Evolutionary conservation across 176 grass and related monocot species (phyloP).

Genomic region (Otatea glauca): DNA sequence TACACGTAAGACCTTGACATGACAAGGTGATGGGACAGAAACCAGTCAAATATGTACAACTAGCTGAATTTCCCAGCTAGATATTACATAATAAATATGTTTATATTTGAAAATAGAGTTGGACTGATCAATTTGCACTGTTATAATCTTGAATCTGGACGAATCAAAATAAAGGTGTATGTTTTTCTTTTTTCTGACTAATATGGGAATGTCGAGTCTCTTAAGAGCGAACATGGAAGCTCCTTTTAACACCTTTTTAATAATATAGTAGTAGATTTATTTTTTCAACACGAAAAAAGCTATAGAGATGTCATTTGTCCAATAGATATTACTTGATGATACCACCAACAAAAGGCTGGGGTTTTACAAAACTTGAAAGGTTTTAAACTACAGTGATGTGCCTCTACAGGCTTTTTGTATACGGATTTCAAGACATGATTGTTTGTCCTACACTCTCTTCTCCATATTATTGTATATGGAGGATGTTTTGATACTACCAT

Average conservation of each 20-base stretch:
- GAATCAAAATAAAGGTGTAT: neutral
- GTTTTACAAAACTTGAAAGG: neutral
- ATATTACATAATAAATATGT: neutral
- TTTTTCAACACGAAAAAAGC: neutral
- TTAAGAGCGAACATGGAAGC: neutral
- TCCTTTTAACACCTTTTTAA: neutral
- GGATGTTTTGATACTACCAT: neutral
- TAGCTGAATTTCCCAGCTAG: neutral
- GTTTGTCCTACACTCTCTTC: neutral
- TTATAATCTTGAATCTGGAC: neutral
- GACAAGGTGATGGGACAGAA: neutral
- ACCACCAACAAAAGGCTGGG: neutral
- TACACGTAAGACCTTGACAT: neutral
- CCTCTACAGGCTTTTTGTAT: neutral
- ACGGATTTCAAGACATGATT: neutral
- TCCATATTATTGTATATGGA: neutral
- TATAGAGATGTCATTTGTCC: neutral
- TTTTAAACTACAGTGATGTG: neutral
- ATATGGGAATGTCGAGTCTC: neutral
- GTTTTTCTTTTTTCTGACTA: neutral
- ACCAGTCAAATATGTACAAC: neutral
- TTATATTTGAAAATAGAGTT: neutral
- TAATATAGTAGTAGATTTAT: neutral
- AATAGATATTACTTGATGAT: slow-evolving; percentile 3
- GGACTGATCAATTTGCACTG: neutral